Conservation (phyloP, 768 basidiomycete species). For the Panaeolus papilionaceus region DNA sequence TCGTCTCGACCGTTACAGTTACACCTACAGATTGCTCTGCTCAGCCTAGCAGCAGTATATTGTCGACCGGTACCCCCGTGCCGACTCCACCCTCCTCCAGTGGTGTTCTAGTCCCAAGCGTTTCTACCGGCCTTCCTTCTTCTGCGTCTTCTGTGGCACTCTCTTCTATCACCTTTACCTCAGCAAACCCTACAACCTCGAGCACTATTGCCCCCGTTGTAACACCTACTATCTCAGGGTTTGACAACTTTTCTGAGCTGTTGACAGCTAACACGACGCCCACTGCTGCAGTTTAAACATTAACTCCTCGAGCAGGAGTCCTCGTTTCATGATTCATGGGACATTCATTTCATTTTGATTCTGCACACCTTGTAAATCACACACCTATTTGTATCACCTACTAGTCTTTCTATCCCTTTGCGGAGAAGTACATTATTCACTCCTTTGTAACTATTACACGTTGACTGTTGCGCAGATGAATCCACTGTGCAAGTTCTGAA, state of each 20-base stretch:
- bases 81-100: background rate
- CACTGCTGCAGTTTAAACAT: background rate
- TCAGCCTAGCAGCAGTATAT: background rate
- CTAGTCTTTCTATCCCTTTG: background rate
- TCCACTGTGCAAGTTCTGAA: background rate
- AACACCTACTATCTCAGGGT: conserved; percentile 2
- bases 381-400: conserved; percentile 6
- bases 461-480: background rate
- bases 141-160: background rate
- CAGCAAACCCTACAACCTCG: background rate
- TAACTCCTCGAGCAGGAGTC: background rate
- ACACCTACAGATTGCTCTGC: background rate
- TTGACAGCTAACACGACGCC: conserved; percentile 11
- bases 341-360: conserved; percentile 8
- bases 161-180: background rate
- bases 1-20: conserved; percentile 1
- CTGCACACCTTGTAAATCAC: background rate
- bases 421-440: background rate
- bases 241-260: background rate
- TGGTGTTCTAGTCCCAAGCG: background rate
- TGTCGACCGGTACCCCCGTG: background rate
- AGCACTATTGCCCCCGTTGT: background rate
- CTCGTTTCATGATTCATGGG: background rate
- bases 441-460: conserved; percentile 3
- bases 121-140: background rate